Evolutionary conservation across 106 monocot species (phyloP), one percentile per base, ranked within the genome.

Genomic region (Acorus calamus): DNA sequence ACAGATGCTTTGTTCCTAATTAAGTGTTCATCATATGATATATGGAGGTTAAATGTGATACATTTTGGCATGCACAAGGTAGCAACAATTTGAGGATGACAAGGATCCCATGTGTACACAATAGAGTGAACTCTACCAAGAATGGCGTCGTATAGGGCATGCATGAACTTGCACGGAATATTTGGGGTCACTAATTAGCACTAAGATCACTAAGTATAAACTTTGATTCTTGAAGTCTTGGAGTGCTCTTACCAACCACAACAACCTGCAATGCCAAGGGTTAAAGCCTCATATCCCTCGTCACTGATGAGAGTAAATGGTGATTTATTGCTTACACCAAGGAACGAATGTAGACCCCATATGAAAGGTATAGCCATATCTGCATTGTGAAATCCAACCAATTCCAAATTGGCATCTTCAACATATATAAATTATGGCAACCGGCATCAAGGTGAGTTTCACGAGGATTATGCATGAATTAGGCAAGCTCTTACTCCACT

Each of bases 221-320:
- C 14, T 58, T 69, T 65, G 68, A 53, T 70, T 75, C 28, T 56
- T 64, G 44, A 66, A 68, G 56, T 69, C 73, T 81, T 65, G 75
- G 77, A 81, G 76, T 73, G 75, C 67, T 76, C 92, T 92, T 92
- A 92, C 92, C 92, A 77, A 92, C 87, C 73, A 79, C 73, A 74
- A 63, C 66, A 52, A 62, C 69, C 80, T 83, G 64, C 75, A 85
- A 89, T 62, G 77, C 50, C 78, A 80, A 75, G 61, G 70, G 78
- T 66, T 86, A 86, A 76, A 64, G 74, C 77, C 66, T 73, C 64
- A 81, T 55, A 79, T 70, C 80, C 84, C 71, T 77, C 81, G 72
- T 75, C 84, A 66, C 81, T 80, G 84, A 79, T 79, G 81, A 80
- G 52, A 74, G 63, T 81, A 70, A 69, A 45, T 74, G 77, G 70